Evolutionary conservation across 1,139 yeast genomes (phyloP).

Genomic region (Hansenula sp.): DNA sequence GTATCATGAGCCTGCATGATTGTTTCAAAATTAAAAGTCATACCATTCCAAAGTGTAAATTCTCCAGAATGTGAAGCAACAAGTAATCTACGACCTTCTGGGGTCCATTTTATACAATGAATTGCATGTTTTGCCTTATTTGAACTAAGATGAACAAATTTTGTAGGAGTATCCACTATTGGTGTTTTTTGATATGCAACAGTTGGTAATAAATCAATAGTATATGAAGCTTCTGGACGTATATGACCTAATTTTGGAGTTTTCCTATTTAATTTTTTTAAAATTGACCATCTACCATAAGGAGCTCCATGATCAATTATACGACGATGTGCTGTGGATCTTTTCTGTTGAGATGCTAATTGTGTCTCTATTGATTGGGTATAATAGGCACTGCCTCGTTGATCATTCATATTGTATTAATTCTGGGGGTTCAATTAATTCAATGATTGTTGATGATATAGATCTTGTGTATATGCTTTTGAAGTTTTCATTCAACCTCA

Average conservation of each 20-base stretch:
- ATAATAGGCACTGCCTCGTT: slow-evolving; percentile 8
- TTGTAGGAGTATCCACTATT: slow-evolving; percentile 58
- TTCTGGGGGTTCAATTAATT: too few species aligned
- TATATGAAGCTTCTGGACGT: slow-evolving; percentile 74
- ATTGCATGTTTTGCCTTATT: slow-evolving; percentile 92
- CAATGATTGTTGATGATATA: too few species aligned
- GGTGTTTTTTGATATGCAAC: slow-evolving; percentile 45
- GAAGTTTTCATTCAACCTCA: too few species aligned
- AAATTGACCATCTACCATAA: slow-evolving; percentile 67
- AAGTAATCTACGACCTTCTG: slow-evolving; percentile 86
- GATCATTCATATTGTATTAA: neutral
- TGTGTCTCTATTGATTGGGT: slow-evolving; percentile 22
- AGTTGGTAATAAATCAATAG: slow-evolving; percentile 72
- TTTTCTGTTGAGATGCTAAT: slow-evolving; percentile 25
- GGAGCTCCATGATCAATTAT: slow-evolving; percentile 88
- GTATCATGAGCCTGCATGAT: slow-evolving; percentile 98
- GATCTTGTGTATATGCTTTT: too few species aligned
- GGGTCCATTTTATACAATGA: slow-evolving; percentile 91
- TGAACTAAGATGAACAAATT: slow-evolving; percentile 86
- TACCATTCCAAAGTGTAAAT: slow-evolving; percentile 95
- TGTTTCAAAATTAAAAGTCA: slow-evolving; percentile 92
- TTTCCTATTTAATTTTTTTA: slow-evolving; percentile 48
- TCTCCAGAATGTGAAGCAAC: slow-evolving; percentile 95
- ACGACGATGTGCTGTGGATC: slow-evolving; percentile 61
- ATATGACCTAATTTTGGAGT: slow-evolving; percentile 50